Percentiles rank a stretch among this genome's conserved stretches.
phyloP scores from a whole-genome alignment of 768 basidiomycete species.

The Amanita subjunquillea region DNA sequence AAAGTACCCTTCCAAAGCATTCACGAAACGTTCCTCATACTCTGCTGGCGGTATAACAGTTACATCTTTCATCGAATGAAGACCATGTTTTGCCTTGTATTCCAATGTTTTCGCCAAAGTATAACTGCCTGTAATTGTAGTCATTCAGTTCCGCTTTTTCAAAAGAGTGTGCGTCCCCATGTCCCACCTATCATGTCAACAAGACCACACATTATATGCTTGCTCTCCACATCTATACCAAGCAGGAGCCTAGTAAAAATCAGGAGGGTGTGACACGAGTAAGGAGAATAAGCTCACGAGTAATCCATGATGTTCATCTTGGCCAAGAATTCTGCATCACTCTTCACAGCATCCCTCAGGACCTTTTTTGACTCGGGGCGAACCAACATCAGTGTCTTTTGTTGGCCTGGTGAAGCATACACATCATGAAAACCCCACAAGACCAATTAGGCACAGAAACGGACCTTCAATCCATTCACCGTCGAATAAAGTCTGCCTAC shows the following conservation, averaged over 20 bases:
- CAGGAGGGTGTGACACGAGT: not conserved
- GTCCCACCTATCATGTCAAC: conserved; percentile 73
- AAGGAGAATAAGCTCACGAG: conserved; percentile 38
- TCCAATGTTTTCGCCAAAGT: conserved; percentile 82
- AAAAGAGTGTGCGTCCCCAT: not conserved
- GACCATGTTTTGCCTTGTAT: conserved; percentile 74
- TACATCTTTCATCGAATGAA: conserved; percentile 62
- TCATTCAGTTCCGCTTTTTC: not conserved
- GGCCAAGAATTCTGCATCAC: conserved; percentile 66
- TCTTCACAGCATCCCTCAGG: conserved; percentile 54
- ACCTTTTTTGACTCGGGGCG: conserved; percentile 67
- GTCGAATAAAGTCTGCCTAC: conserved; percentile 60
- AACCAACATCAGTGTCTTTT: conserved; percentile 52
- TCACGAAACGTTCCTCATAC: conserved; percentile 70
- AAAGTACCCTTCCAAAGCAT: conserved; percentile 65
- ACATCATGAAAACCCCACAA: not conserved
- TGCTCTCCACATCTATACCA: conserved; percentile 56
- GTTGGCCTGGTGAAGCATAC: conserved; percentile 37
- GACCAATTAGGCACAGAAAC: conserved; percentile 1
- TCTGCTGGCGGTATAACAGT: conserved; percentile 75
- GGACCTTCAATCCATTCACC: conserved; percentile 79
- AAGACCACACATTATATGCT: conserved; percentile 66
- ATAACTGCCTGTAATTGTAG: conserved; percentile 52
- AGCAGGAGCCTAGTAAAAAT: conserved; percentile 46
- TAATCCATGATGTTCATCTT: conserved; percentile 83